A percentile compares a stretch with the other conserved stretches of the same genome.
Evolutionary conservation across 129 eudicot species (phyloP).

Genomic region (Ambrosia artemisiifolia): DNA sequence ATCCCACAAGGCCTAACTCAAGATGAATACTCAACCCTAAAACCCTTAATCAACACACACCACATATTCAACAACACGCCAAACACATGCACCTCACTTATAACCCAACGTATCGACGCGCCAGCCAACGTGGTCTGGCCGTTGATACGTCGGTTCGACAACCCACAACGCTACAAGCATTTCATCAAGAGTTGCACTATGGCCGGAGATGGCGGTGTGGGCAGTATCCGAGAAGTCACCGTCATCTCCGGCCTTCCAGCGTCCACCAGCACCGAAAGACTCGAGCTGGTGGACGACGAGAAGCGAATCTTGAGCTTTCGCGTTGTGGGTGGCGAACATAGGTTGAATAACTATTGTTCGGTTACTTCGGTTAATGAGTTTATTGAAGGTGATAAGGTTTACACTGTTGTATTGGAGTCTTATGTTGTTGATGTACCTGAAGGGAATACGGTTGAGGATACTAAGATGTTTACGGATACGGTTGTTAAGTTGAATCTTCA

Average conservation of each 20-base stretch:
- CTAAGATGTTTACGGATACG: slow-evolving; percentile 87
- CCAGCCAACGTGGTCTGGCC: slow-evolving; percentile 77
- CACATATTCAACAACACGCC: slow-evolving; percentile 57
- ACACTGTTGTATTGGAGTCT: slow-evolving; percentile 69
- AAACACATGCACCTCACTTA: slow-evolving; percentile 78
- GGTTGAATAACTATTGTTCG: slow-evolving; percentile 66
- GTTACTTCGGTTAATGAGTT: slow-evolving; percentile 86
- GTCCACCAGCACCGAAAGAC: slow-evolving; percentile 75
- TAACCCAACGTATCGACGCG: slow-evolving; percentile 78
- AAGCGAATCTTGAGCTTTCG: slow-evolving; percentile 61
- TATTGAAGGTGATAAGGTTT: slow-evolving; percentile 31
- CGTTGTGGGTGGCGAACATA: slow-evolving; percentile 83
- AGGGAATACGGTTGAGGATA: slow-evolving; percentile 80
- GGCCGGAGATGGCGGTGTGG: slow-evolving; percentile 63
- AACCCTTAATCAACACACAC: slow-evolving; percentile 53
- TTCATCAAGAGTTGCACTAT: slow-evolving; percentile 79
- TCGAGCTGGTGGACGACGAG: slow-evolving; percentile 73
- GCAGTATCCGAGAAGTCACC: slow-evolving; percentile 69
- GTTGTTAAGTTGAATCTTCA: slow-evolving; percentile 83
- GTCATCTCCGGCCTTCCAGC: slow-evolving; percentile 92
- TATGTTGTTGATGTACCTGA: slow-evolving; percentile 85
- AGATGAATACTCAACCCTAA: slow-evolving; percentile 48
- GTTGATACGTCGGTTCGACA: slow-evolving; percentile 64
- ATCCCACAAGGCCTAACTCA: slow-evolving; percentile 52
- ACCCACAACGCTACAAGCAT: slow-evolving; percentile 90